Percentiles rank a stretch among this genome's conserved stretches.
Conservation (phyloP, 2,329 filamentous ascomycete genomes). For the Grosmannia serpens region DNA sequence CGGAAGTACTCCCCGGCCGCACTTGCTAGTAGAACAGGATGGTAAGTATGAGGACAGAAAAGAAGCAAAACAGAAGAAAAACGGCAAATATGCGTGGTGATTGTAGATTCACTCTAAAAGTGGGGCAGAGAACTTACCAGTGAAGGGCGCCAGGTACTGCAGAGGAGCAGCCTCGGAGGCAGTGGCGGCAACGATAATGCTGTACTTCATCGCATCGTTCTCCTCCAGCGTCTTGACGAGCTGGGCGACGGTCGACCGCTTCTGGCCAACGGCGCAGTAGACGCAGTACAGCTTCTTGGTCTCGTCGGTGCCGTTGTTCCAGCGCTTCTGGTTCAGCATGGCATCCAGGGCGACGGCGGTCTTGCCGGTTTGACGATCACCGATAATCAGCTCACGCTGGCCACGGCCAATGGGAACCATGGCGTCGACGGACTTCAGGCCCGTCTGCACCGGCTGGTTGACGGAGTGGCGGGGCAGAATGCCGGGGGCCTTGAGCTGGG, state of each 20-base stretch:
- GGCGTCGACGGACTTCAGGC: constrained; percentile 97
- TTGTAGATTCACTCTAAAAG: too few relatives aligned
- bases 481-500: constrained; percentile 96
- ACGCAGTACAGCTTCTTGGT: constrained; percentile 98
- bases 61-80: too few relatives aligned
- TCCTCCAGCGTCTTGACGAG: constrained; percentile 99
- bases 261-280: constrained; percentile 98
- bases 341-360: constrained; percentile 95
- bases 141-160: constrained; percentile 91
- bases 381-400: constrained; percentile 99
- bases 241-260: constrained; percentile 98
- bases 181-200: constrained; percentile 84
- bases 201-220: constrained; percentile 99
- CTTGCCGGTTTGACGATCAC: constrained; percentile 99
- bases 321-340: constrained; percentile 98
- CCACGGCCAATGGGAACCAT: constrained; percentile 99
- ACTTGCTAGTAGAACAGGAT: constrained; percentile 27
- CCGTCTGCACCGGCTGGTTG: constrained; percentile 98
- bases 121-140: too few relatives aligned
- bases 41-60: too few relatives aligned
- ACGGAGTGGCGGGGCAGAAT: constrained; percentile 96
- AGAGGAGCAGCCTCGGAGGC: constrained; percentile 93
- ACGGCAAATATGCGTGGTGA: too few relatives aligned
- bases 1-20: constrained; percentile 53
- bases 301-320: constrained; percentile 83